Percentiles rank a stretch among this genome's conserved stretches.
Evolutionary conservation across 2,329 filamentous ascomycete species (phyloP).

Genomic region (Fusarium avenaceum): DNA sequence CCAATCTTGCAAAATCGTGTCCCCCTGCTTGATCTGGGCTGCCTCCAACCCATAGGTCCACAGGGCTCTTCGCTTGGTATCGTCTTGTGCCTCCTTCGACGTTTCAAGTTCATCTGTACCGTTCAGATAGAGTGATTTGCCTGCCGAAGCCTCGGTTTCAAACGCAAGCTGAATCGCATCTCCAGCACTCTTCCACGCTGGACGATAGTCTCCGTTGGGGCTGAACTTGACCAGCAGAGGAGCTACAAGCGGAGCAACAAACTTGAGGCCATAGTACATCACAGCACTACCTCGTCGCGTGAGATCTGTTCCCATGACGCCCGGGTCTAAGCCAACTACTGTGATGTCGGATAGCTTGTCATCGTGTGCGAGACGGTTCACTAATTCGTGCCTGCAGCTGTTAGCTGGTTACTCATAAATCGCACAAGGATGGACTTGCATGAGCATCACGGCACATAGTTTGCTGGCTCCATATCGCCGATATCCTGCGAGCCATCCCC

Average conservation of each 20-base stretch:
- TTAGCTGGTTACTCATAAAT: conserved; percentile 15
- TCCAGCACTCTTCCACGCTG: conserved; percentile 52
- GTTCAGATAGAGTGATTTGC: conserved; percentile 53
- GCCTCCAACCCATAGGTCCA: conserved; percentile 52
- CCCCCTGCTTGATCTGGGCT: conserved; percentile 44
- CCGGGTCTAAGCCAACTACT: conserved; percentile 57
- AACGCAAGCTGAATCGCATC: conserved; percentile 53
- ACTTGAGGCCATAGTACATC: conserved; percentile 42
- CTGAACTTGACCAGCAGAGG: conserved; percentile 43
- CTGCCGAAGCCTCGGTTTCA: conserved; percentile 46
- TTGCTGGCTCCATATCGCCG: conserved; percentile 58
- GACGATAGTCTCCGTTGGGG: conserved; percentile 52
- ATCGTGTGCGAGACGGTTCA: conserved; percentile 52
- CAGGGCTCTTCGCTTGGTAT: conserved; percentile 48
- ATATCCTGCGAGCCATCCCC: conserved; percentile 49
- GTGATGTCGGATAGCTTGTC: conserved; percentile 53
- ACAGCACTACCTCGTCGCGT: conserved; percentile 47
- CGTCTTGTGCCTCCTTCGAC: conserved; percentile 51
- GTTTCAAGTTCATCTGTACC: conserved; percentile 50
- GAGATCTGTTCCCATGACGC: conserved; percentile 54
- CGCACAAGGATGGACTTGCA: conserved; percentile 38
- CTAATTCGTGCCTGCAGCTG: conserved; percentile 52
- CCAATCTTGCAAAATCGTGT: conserved; percentile 50
- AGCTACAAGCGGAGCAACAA: conserved; percentile 45
- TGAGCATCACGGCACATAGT: conserved; percentile 56